Evolutionary conservation across 2,329 filamentous ascomycete genomes (phyloP), one percentile per base, ranked within the genome.

Genomic region (Penicillium hesseltinei): DNA sequence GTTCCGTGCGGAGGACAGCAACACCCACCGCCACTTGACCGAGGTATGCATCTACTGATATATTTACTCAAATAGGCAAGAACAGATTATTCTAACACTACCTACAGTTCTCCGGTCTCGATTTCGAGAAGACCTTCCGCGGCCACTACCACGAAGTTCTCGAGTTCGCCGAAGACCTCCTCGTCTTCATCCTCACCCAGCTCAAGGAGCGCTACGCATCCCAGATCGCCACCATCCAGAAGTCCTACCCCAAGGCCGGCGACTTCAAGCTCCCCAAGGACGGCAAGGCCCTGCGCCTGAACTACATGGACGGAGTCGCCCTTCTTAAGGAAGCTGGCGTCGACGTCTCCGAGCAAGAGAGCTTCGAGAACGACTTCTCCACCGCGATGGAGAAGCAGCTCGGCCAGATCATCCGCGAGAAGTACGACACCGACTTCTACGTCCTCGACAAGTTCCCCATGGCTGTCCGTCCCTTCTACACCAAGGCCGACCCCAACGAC

Each of bases 381-480:
- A 81, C 79, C 9, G 73, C 78, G 8, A 79, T 80, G 74, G 79
- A 81, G 69, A 81, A 75, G 79, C 90, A 88, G n/a, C 87, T 97
- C 9, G 94, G 94, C 57, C 87, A 86, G 27, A 82, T 97, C 47
- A 86, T 97, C 64, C 88, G 90, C 56, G 83, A 90, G 68, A 97
- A 96, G 78, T 96, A 89, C 82, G 85, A 89, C 72, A 94, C 92
- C 59, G 94, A 99, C 79, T 97, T 97, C 80, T 97, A 96, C 79
- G 88, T 95, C 23, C 84, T 99, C 61, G 93, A 97, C 81, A 94
- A 97, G 78, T 99, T 96, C 82, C 94, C 94, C 44, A 87, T 94
- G 75, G 81, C 82, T 38, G 90, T 94, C 21, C 86, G 94, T 31
- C 93, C 93, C 5, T 96, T 96, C 77, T 97, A 97, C 77, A 92